Evolutionary conservation across 192 early-diverging fungal species (phyloP).

Genomic region (Dissophora ornata): DNA sequence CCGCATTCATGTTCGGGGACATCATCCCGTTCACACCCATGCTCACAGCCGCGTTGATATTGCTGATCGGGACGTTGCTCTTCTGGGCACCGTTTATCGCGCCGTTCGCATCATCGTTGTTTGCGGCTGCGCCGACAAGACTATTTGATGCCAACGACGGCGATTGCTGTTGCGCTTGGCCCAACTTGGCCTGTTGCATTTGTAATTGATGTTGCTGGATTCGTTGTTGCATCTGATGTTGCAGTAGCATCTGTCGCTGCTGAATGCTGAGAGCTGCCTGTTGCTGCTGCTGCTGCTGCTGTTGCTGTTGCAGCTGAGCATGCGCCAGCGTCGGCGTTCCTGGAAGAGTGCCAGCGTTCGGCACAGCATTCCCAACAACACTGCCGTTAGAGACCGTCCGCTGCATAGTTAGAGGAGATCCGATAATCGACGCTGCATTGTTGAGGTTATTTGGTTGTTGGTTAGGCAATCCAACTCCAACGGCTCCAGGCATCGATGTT

Average conservation of each 20-base stretch:
- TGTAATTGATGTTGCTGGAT: conserved; percentile 12
- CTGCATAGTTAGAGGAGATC: conserved; percentile 45
- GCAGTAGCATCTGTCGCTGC: conserved; percentile 18
- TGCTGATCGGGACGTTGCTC: conserved; percentile 1
- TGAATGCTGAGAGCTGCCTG: no score
- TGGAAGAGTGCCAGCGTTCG: conserved; percentile 16
- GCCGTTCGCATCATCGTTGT: conserved; percentile 2
- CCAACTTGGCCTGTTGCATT: no score
- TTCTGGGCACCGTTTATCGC: not conserved
- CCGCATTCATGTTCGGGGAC: conserved; percentile 42
- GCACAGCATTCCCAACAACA: not conserved
- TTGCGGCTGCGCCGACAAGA: conserved; percentile 10
- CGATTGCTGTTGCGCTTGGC: conserved; percentile 17
- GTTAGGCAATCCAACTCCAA: conserved; percentile 8
- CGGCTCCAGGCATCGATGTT: conserved; percentile 9
- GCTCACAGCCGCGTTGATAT: conserved; percentile 1
- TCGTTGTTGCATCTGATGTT: conserved; percentile 12
- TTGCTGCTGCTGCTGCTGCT: conserved; percentile 19
- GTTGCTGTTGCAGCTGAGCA: conserved; percentile 37
- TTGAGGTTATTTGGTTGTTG: conserved; percentile 16
- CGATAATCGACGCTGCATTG: conserved; percentile 24
- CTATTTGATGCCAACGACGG: conserved; percentile 28
- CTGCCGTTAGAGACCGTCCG: conserved; percentile 28
- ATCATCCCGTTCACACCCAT: conserved; percentile 36
- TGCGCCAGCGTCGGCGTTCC: conserved; percentile 40